A percentile compares a stretch with the other conserved stretches of the same genome.
Evolutionary conservation across 2,329 filamentous ascomycete genomes (phyloP).

Genomic region (Fusarium sp.): DNA sequence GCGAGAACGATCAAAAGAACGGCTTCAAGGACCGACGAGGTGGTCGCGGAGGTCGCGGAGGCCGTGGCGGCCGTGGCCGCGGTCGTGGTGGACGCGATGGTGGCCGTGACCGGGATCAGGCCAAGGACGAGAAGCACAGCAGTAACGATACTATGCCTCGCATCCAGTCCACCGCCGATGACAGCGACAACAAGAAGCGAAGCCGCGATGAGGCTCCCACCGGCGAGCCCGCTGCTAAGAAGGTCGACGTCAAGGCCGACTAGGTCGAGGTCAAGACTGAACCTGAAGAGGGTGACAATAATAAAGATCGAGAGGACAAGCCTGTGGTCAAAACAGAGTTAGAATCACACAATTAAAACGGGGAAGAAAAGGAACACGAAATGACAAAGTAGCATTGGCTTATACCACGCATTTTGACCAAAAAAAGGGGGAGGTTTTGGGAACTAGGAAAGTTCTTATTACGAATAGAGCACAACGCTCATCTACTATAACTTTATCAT

Average conservation of each 20-base stretch:
- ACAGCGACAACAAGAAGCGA: slow-evolving; percentile 62
- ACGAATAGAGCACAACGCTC: slow-evolving; percentile 5
- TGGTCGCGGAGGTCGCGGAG: slow-evolving; percentile 57
- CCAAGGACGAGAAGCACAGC: slow-evolving; percentile 45
- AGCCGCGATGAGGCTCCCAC: slow-evolving; percentile 60
- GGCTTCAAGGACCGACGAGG: slow-evolving; percentile 65
- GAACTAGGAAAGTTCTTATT: neutral
- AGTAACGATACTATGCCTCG: slow-evolving; percentile 49
- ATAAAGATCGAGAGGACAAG: neutral
- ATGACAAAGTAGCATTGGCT: slow-evolving; percentile 10
- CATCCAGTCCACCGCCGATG: slow-evolving; percentile 59
- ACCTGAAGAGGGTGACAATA: neutral
- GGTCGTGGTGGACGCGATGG: slow-evolving; percentile 55
- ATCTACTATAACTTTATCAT: slow-evolving; percentile 41
- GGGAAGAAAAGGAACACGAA: slow-evolving; percentile 7
- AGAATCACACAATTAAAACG: neutral
- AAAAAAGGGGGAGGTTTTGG: slow-evolving; percentile 13
- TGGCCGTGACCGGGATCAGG: slow-evolving; percentile 53
- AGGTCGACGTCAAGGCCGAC: slow-evolving; percentile 66
- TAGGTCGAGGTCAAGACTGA: slow-evolving; percentile 65
- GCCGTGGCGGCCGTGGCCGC: slow-evolving; percentile 57
- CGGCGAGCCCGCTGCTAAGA: slow-evolving; percentile 67
- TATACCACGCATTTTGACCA: slow-evolving; percentile 37
- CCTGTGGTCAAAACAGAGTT: slow-evolving; percentile 52
- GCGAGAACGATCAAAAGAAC: slow-evolving; percentile 69